Evolutionary conservation across 768 basidiomycete species (phyloP).

Genomic region (Chalciporus chontae): DNA sequence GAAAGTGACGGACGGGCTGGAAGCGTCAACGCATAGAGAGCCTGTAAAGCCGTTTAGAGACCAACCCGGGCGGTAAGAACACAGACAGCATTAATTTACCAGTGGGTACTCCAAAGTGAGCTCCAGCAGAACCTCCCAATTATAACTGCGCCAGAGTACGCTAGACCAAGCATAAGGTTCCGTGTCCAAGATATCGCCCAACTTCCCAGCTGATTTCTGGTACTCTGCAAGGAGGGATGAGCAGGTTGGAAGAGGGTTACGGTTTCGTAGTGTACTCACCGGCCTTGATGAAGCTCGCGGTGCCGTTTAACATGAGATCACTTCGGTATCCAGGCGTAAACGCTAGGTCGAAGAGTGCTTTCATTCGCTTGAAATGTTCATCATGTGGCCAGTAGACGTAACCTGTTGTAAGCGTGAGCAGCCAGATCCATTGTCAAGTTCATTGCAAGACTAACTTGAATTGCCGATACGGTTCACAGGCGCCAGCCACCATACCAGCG

Average conservation of each 20-base stretch:
- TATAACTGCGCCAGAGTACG: constrained; percentile 26
- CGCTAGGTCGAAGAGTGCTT: constrained; percentile 36
- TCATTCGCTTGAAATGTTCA: constrained; percentile 35
- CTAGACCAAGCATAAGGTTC: constrained; percentile 23
- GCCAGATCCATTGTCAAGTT: not conserved
- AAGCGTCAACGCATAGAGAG: constrained; percentile 19
- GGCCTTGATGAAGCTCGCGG: constrained; percentile 25
- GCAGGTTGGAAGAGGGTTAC: too few relatives aligned
- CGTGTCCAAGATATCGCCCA: constrained; percentile 30
- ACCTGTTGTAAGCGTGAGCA: constrained; percentile 22
- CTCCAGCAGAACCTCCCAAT: constrained; percentile 33
- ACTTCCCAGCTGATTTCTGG: constrained; percentile 22
- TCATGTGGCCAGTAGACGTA: constrained; percentile 41
- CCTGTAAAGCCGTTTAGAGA: constrained; percentile 18
- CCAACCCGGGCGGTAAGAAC: not conserved
- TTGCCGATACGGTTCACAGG: constrained; percentile 36
- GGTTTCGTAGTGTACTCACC: constrained; percentile 20
- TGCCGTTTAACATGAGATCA: constrained; percentile 37
- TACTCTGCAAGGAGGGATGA: constrained; percentile 33
- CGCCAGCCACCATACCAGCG: constrained; percentile 29
- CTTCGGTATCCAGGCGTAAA: constrained; percentile 35
- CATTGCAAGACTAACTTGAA: constrained; percentile 26
- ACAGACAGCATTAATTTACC: constrained; percentile 23
- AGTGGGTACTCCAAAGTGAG: constrained; percentile 33
- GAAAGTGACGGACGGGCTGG: constrained; percentile 26